Conservation (phyloP, 1,284 basidiomycete genomes). For the Tetrapyrgos nigripes region DNA sequence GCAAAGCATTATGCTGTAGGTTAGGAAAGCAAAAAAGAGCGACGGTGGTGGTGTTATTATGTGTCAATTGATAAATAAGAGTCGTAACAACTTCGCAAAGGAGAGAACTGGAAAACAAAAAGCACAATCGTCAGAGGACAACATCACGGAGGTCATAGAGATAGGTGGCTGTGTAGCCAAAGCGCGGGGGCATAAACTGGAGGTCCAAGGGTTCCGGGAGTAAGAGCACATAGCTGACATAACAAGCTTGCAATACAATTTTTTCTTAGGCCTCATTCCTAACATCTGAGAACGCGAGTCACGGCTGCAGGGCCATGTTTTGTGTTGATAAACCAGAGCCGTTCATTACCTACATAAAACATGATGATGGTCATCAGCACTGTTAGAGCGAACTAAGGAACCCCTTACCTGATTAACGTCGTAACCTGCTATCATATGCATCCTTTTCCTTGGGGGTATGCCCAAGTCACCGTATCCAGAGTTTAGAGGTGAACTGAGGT, state of each 20-base stretch:
- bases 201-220: slow-evolving; percentile 2
- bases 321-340: slow-evolving; percentile 13
- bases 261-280: slow-evolving; percentile 1
- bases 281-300: slow-evolving; percentile 21
- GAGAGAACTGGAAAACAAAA: not conserved
- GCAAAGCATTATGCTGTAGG: not conserved
- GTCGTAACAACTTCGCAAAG: not conserved
- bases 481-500: not conserved
- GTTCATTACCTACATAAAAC: slow-evolving; percentile 1
- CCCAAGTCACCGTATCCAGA: slow-evolving; percentile 22
- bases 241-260: not conserved
- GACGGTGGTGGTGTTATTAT: not conserved
- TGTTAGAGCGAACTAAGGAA: not conserved
- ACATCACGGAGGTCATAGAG: not conserved
- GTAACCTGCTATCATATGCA: slow-evolving; percentile 62
- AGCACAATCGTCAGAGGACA: not conserved
- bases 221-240: slow-evolving; percentile 12
- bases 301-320: slow-evolving; percentile 43
- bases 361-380: not conserved
- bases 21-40: not conserved
- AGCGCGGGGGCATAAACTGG: not conserved
- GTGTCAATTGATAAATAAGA: not conserved
- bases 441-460: slow-evolving; percentile 62
- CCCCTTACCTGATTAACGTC: slow-evolving; percentile 37
- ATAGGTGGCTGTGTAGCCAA: too few relatives aligned